Percentiles rank a stretch among this genome's conserved stretches.
Conservation (phyloP, 805 yeast species). For the Candida nonsorbophila region DNA sequence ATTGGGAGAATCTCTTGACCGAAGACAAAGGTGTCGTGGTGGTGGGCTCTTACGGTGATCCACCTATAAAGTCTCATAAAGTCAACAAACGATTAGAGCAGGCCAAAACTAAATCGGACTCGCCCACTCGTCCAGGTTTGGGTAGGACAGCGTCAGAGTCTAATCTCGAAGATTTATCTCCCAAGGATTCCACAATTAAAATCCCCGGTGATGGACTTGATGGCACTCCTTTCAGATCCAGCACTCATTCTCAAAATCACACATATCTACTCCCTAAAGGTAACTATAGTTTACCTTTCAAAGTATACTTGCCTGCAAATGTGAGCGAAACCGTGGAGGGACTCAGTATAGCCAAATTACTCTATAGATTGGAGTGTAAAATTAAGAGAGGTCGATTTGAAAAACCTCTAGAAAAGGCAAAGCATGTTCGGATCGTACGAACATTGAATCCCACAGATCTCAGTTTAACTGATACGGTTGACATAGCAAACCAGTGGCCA, state of each 20-base stretch:
- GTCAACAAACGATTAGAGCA: constrained; percentile 3
- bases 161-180: constrained; percentile 1
- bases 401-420: constrained; percentile 25
- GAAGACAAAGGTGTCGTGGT: constrained; percentile 30
- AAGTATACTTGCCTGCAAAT: constrained; percentile 39
- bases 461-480: constrained; percentile 36
- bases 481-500: constrained; percentile 49
- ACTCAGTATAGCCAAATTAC: constrained; percentile 33
- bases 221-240: constrained; percentile 39
- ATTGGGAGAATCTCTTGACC: constrained; percentile 45
- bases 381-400: constrained; percentile 40
- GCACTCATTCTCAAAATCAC: constrained; percentile 15
- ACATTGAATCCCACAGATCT: constrained; percentile 37
- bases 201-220: constrained; percentile 34
- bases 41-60: constrained; percentile 40
- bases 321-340: constrained; percentile 50
- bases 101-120: constrained; percentile 1
- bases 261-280: constrained; percentile 45
- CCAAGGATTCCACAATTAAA: constrained; percentile 9
- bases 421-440: constrained; percentile 40
- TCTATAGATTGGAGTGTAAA: constrained; percentile 39
- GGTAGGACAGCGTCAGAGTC: constrained; percentile 29
- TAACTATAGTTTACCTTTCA: constrained; percentile 48
- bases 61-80: constrained; percentile 18
- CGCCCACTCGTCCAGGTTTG: constrained; percentile 16